Conservation (phyloP, 305 asterid genomes). For the Caryopteris hybrid region DNA sequence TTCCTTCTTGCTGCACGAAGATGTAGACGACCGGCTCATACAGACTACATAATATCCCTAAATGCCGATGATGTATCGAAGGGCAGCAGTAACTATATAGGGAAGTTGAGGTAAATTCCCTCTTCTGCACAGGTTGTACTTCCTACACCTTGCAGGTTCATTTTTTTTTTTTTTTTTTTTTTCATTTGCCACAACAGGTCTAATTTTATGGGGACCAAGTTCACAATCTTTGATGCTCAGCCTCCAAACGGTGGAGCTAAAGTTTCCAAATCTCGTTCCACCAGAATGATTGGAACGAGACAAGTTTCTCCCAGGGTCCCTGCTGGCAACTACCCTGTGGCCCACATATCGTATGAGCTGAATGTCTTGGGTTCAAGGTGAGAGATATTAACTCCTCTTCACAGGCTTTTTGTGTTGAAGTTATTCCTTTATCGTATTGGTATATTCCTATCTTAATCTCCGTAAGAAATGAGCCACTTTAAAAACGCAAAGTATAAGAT, state of each 20-base stretch:
- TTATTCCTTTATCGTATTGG: no score
- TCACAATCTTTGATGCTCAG: constrained; percentile 82
- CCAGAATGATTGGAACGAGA: constrained; percentile 58
- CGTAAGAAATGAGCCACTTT: no score
- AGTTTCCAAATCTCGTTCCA: constrained; percentile 63
- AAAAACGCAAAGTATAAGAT: no score
- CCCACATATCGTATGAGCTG: constrained; percentile 78
- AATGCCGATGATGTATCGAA: constrained; percentile 77
- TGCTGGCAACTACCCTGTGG: constrained; percentile 81
- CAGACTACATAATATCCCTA: constrained; percentile 77
- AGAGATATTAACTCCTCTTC: constrained; percentile 15
- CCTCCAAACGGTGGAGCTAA: constrained; percentile 67
- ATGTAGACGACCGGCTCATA: constrained; percentile 73
- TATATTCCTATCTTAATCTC: no score
- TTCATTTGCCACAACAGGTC: no score
- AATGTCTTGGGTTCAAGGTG: constrained; percentile 90
- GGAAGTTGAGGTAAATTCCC: constrained; percentile 83
- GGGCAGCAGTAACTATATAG: constrained; percentile 68
- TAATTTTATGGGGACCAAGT: constrained; percentile 91
- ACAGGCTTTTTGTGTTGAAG: not conserved
- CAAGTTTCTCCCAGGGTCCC: constrained; percentile 85
- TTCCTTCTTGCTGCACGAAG: constrained; percentile 89
- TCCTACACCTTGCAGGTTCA: no score
- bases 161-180: no score
- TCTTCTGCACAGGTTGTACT: no score